A percentile compares a stretch with the other conserved stretches of the same genome.
Evolutionary conservation across 441 rosid genomes (phyloP).

Genomic region (Pelargonium hybrid): DNA sequence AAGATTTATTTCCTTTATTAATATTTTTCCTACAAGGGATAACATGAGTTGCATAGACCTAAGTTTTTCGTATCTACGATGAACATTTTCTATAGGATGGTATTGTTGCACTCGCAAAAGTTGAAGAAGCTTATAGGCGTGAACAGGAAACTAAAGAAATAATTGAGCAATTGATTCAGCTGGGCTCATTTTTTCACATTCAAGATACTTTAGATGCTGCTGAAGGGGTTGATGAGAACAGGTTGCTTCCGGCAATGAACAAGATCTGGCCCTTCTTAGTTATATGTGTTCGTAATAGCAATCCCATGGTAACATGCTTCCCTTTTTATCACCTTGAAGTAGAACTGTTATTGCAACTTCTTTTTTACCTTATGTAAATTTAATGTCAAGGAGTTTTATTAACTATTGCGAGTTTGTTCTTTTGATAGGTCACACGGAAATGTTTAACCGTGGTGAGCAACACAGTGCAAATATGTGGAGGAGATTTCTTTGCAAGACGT

Average conservation of each 20-base stretch:
- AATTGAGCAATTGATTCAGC: slow-evolving; percentile 49
- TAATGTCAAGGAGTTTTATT: neutral
- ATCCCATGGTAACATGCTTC: slow-evolving; percentile 44
- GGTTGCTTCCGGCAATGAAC: slow-evolving; percentile 85
- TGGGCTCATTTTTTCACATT: slow-evolving; percentile 52
- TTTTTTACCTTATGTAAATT: neutral
- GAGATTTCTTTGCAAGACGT: slow-evolving; percentile 91
- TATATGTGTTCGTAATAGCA: slow-evolving; percentile 49
- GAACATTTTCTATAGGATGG: slow-evolving; percentile 41
- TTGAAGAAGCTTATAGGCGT: slow-evolving; percentile 64
- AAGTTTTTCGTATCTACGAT: neutral
- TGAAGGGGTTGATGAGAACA: slow-evolving; percentile 62
- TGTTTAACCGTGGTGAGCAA: slow-evolving; percentile 48
- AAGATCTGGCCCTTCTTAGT: slow-evolving; percentile 84
- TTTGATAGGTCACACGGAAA: slow-evolving; percentile 52
- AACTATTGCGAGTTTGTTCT: neutral
- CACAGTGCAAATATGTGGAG: slow-evolving; percentile 62
- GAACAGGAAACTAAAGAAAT: slow-evolving; percentile 61
- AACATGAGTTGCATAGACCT: neutral
- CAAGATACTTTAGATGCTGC: slow-evolving; percentile 53
- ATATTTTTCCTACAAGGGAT: neutral
- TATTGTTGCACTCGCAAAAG: slow-evolving; percentile 50
- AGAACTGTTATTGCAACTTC: neutral
- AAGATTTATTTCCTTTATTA: neutral
- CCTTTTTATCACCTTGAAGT: neutral